phyloP scores from a whole-genome alignment of 2,329 filamentous ascomycete species.

The Pseudohalonectria lignicola region DNA sequence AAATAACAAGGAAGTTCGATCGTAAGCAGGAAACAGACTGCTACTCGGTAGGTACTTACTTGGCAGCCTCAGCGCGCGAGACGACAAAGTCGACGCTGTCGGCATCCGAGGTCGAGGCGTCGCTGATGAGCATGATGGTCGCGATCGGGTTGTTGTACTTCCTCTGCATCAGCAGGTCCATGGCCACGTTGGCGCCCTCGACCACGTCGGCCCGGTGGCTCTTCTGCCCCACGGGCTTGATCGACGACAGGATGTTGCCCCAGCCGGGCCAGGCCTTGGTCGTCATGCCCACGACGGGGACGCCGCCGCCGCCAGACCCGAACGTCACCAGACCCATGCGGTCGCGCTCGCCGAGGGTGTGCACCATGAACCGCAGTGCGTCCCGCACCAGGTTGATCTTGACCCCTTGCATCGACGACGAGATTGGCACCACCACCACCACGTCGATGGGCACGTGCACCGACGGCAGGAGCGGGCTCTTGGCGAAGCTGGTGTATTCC shows the following conservation, averaged over 20 bases:
- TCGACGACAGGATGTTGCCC: conserved; percentile 74
- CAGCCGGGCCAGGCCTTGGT: conserved; percentile 90
- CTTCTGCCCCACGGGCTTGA: conserved; percentile 91
- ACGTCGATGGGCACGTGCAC: conserved; percentile 89
- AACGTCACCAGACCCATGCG: conserved; percentile 97
- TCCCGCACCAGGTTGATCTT: conserved; percentile 94
- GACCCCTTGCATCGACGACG: conserved; percentile 97
- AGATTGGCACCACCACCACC: conserved; percentile 93
- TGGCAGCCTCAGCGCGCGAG: conserved; percentile 90
- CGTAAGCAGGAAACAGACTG: neutral
- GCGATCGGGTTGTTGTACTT: conserved; percentile 93
- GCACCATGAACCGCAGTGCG: conserved; percentile 82
- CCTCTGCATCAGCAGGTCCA: conserved; percentile 97
- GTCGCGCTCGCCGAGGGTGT: conserved; percentile 81
- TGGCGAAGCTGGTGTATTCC: conserved; percentile 72
- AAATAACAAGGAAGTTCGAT: no score
- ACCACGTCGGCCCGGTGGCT: conserved; percentile 93
- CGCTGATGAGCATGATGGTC: conserved; percentile 92
- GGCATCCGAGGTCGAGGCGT: conserved; percentile 86
- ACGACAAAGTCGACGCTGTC: conserved; percentile 98
- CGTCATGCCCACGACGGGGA: conserved; percentile 96
- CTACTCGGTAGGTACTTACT: conserved; percentile 45
- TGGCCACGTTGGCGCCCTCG: conserved; percentile 93
- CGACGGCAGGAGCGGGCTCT: conserved; percentile 36
- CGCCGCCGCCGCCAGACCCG: conserved; percentile 84